Conservation (phyloP, 805 yeast genomes). For the Lachancea fermentati region DNA sequence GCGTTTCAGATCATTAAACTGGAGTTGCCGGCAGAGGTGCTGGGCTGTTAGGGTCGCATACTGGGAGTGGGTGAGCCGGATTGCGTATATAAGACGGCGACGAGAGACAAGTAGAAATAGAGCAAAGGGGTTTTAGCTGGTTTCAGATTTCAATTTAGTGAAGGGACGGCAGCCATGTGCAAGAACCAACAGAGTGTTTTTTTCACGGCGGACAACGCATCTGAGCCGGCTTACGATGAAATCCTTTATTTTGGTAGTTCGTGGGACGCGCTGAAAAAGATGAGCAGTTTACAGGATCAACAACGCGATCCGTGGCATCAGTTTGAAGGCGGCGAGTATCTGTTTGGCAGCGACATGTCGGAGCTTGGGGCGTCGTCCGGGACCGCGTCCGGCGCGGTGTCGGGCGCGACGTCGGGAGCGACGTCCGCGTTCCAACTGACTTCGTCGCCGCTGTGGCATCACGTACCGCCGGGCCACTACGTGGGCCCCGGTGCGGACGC, state of each 20-base stretch:
- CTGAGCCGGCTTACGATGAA: conserved; percentile 4
- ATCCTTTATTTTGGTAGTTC: neutral
- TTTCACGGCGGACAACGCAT: neutral
- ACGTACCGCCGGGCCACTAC: too few species aligned
- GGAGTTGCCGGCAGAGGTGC: too few species aligned
- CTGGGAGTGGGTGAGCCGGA: too few species aligned
- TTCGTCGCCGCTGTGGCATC: neutral
- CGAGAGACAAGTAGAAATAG: too few species aligned
- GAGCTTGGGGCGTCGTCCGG: too few species aligned
- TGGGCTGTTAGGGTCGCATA: too few species aligned
- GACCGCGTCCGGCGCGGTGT: too few species aligned
- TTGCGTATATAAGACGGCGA: too few species aligned
- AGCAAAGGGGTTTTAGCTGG: too few species aligned
- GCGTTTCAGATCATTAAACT: neutral
- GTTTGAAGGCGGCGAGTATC: neutral
- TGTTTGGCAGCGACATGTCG: neutral
- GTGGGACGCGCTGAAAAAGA: conserved; percentile 2
- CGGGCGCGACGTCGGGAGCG: too few species aligned
- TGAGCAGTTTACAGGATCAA: neutral
- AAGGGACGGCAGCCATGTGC: neutral
- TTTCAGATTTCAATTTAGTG: too few species aligned
- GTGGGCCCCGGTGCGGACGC: too few species aligned
- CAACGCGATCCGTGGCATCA: neutral
- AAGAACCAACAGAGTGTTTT: neutral
- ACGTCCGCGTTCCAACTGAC: neutral